phyloP scores from a whole-genome alignment of 169 alveolate species.

The Fabrea salina region DNA sequence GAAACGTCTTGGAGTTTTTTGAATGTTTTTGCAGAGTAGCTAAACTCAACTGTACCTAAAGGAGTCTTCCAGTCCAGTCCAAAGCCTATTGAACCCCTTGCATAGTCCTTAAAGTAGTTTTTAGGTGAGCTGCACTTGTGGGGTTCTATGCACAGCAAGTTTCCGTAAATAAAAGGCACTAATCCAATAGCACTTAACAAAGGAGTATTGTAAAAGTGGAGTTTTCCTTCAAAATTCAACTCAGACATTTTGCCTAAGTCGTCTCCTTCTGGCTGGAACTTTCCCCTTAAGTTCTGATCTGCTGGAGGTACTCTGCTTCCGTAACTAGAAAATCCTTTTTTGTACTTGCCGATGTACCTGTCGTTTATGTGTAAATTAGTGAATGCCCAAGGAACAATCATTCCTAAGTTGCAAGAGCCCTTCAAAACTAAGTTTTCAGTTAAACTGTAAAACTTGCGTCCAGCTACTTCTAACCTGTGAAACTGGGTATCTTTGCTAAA shows the following conservation, averaged over 20 bases:
- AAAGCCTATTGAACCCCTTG: not conserved
- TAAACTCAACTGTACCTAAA: not conserved
- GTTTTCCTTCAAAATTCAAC: not conserved
- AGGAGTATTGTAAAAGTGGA: not conserved
- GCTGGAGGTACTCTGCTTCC: slow-evolving; percentile 11
- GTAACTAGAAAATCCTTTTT: not conserved
- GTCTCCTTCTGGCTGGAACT: not conserved
- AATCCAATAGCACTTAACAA: not conserved
- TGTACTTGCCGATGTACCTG: not conserved
- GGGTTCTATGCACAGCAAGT: not conserved
- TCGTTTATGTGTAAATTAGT: not conserved
- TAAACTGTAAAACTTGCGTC: not conserved
- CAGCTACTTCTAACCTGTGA: not conserved
- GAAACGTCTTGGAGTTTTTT: not conserved
- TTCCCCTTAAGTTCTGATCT: not conserved
- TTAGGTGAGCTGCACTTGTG: not conserved
- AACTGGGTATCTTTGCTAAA: not conserved
- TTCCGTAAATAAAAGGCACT: not conserved
- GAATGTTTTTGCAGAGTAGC: not conserved
- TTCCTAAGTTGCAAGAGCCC: not conserved
- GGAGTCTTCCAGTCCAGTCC: not conserved
- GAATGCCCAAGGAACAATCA: not conserved
- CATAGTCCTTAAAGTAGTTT: not conserved
- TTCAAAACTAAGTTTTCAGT: not conserved
- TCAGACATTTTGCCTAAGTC: not conserved